Percentiles rank a stretch among this genome's conserved stretches.
Evolutionary conservation across 352 stramenopile genomes (phyloP).

Genomic region (Plasmopara muralis): DNA sequence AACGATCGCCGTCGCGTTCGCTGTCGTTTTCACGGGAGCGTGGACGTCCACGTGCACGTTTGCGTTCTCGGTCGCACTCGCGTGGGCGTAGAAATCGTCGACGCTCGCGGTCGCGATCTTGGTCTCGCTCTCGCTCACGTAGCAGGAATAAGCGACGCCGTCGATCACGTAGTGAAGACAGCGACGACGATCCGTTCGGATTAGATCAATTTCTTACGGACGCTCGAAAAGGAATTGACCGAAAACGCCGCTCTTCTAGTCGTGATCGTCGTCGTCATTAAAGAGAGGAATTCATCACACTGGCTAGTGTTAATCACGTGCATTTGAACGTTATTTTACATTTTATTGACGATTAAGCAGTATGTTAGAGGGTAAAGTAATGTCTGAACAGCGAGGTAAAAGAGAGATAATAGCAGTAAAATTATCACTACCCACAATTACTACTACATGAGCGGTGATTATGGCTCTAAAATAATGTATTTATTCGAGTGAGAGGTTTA

Average conservation of each 20-base stretch:
- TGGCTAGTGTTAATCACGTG: too few species aligned
- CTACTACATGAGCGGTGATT: too few species aligned
- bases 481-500: too few species aligned
- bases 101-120: slow-evolving; percentile 19
- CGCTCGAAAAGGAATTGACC: slow-evolving; percentile 38
- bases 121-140: slow-evolving; percentile 31
- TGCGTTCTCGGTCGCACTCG: slow-evolving; percentile 23
- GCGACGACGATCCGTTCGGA: slow-evolving; percentile 74
- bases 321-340: too few species aligned
- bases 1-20: slow-evolving; percentile 16
- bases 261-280: slow-evolving; percentile 23
- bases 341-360: too few species aligned
- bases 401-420: too few species aligned
- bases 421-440: too few species aligned
- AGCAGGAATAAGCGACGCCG: slow-evolving; percentile 34
- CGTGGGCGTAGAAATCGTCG: slow-evolving; percentile 20
- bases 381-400: too few species aligned
- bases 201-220: slow-evolving; percentile 81
- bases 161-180: slow-evolving; percentile 37
- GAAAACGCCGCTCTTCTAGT: slow-evolving; percentile 4
- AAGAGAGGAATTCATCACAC: slow-evolving; percentile 3
- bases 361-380: too few species aligned
- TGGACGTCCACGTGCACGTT: slow-evolving; percentile 24
- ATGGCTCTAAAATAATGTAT: too few species aligned
- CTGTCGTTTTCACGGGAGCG: slow-evolving; percentile 14